A percentile compares a stretch with the other conserved stretches of the same genome.
These are phyloP conservation scores for Neofusicoccum sp. DNA, from an alignment of 2,329 filamentous ascomycete species.

Conservation along the genomic window DNA sequence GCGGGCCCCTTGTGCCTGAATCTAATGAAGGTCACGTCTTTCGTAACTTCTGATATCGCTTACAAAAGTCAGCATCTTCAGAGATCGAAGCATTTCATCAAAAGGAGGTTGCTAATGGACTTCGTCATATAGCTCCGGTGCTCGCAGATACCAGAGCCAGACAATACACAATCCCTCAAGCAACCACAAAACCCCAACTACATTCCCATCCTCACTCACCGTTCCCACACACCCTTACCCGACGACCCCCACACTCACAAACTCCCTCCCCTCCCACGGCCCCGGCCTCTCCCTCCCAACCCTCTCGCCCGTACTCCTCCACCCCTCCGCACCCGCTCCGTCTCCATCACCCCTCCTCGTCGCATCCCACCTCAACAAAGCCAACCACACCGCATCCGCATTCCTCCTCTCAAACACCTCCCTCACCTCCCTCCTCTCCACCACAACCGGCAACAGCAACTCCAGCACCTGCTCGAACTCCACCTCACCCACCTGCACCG, in stretches of 20 bases:
- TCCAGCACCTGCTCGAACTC: slow-evolving; percentile 70
- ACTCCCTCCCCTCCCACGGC: background rate
- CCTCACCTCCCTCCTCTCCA: slow-evolving; percentile 50
- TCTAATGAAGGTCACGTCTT: too few species aligned
- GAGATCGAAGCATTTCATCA: too few species aligned
- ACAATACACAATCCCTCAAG: too few species aligned
- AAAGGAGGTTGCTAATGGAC: too few species aligned
- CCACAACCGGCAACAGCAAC: slow-evolving; percentile 53
- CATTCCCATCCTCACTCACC: background rate
- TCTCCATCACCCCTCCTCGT: background rate
- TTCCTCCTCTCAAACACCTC: slow-evolving; percentile 66
- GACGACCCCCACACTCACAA: background rate
- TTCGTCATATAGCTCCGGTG: too few species aligned
- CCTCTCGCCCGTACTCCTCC: background rate
- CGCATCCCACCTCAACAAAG: background rate
- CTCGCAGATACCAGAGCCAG: too few species aligned
- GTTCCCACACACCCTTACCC: background rate
- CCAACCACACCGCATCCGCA: slow-evolving; percentile 75
- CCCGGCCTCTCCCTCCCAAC: background rate
- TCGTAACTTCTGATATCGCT: too few species aligned
- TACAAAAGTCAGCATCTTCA: too few species aligned
- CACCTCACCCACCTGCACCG: slow-evolving; percentile 67
- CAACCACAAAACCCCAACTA: too few species aligned
- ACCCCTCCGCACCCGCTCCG: background rate
- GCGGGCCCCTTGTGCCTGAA: too few species aligned